Percentiles rank a stretch among this genome's conserved stretches.
These are phyloP conservation scores for Poa annua DNA, from an alignment of 176 grass and related monocot species.

Conservation along the genomic window DNA sequence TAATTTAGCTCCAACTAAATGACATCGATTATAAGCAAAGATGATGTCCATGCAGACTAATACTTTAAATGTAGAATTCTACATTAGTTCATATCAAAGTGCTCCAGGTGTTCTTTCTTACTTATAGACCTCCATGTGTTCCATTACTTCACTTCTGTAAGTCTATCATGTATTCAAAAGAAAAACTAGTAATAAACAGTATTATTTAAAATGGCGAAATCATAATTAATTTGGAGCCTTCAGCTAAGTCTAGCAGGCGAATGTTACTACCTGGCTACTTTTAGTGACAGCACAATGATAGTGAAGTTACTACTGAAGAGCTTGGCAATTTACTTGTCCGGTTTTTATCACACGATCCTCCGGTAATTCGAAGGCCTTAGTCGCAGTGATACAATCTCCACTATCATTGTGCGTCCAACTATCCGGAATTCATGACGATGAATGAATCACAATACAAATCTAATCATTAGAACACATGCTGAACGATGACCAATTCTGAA, in stretches of 20 bases:
- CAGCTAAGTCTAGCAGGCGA: not conserved
- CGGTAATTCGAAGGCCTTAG: not conserved
- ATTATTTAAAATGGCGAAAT: not conserved
- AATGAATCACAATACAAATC: not conserved
- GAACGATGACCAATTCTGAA: constrained; percentile 15
- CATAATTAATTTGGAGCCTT: constrained; percentile 4
- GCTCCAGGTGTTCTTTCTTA: not conserved
- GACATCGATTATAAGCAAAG: not conserved
- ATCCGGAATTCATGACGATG: not conserved
- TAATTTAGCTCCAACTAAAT: not conserved
- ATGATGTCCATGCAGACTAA: not conserved
- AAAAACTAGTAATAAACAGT: not conserved
- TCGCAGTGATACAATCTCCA: not conserved
- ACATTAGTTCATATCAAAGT: not conserved
- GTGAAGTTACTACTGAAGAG: not conserved
- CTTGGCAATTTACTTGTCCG: not conserved
- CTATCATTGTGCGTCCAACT: not conserved
- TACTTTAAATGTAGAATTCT: not conserved
- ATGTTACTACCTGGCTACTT: not conserved
- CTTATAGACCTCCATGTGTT: not conserved
- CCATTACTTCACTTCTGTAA: not conserved
- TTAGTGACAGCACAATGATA: not conserved
- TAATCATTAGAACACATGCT: not conserved
- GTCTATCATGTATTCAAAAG: not conserved
- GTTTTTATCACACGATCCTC: not conserved